Percentiles rank a stretch among this genome's conserved stretches.
These are phyloP conservation scores for Acer campestre DNA, from an alignment of 345 rosid genomes.

Conservation along the genomic window DNA sequence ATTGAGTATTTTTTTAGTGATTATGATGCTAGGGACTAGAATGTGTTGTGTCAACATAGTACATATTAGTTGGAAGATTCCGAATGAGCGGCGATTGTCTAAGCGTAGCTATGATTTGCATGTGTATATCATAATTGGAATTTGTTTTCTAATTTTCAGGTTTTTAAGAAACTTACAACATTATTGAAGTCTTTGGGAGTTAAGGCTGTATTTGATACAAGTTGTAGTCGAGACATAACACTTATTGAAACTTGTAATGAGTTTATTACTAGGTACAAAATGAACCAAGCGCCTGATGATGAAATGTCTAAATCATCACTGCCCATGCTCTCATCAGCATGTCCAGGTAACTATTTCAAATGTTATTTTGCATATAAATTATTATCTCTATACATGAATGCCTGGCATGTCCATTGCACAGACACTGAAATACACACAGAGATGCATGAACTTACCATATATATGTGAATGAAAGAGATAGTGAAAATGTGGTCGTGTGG, in stretches of 20 bases:
- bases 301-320: constrained; percentile 42
- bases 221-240: constrained; percentile 76
- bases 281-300: constrained; percentile 41
- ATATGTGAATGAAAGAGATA: neutral
- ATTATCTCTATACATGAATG: neutral
- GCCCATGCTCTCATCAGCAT: constrained; percentile 90
- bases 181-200: constrained; percentile 84
- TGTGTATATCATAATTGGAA: neutral
- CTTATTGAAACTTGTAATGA: constrained; percentile 89
- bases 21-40: neutral
- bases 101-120: neutral
- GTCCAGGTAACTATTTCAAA: constrained; percentile 70
- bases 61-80: neutral
- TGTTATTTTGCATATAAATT: neutral
- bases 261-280: constrained; percentile 69
- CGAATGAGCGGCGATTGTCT: neutral
- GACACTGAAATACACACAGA: neutral
- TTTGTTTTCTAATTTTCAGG: constrained; percentile 40
- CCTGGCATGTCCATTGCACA: neutral
- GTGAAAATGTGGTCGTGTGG: neutral
- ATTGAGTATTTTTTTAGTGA: no score
- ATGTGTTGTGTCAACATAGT: neutral
- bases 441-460: neutral
- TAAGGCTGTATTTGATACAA: constrained; percentile 84
- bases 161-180: constrained; percentile 76